Conservation (phyloP, 2,329 filamentous ascomycete genomes). For the Fusarium subtropicale region DNA sequence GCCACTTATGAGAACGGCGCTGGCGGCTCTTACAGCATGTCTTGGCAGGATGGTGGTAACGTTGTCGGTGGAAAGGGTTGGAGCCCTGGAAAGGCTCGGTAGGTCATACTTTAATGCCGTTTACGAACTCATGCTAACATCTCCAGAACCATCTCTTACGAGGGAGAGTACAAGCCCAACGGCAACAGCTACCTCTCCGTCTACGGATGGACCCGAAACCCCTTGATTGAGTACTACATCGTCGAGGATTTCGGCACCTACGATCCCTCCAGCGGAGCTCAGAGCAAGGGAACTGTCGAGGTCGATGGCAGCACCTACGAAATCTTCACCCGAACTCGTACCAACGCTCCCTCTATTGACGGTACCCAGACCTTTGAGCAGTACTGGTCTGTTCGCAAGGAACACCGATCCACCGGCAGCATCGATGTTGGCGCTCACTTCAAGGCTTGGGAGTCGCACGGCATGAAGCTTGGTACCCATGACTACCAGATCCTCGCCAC, state of each 20-base stretch:
- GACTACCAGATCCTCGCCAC: constrained; percentile 68
- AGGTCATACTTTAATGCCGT: constrained; percentile 45
- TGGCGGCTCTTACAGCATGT: constrained; percentile 57
- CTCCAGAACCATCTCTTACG: constrained; percentile 42
- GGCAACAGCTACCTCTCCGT: constrained; percentile 54
- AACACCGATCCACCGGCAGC: constrained; percentile 62
- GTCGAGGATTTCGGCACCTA: constrained; percentile 52
- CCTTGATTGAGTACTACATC: constrained; percentile 55
- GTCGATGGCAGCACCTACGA: constrained; percentile 56
- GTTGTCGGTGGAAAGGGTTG: constrained; percentile 47
- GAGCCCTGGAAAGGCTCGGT: constrained; percentile 50
- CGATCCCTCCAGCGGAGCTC: constrained; percentile 50
- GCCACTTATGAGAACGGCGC: constrained; percentile 60
- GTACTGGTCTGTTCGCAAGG: constrained; percentile 64
- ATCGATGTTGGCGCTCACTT: constrained; percentile 64
- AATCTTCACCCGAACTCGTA: constrained; percentile 51
- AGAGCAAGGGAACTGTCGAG: constrained; percentile 47
- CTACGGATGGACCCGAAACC: constrained; percentile 55
- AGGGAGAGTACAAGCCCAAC: constrained; percentile 51
- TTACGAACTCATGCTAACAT: background rate
- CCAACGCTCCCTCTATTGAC: constrained; percentile 60
- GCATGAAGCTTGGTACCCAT: constrained; percentile 60
- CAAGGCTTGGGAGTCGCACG: constrained; percentile 62
- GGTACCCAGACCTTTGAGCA: constrained; percentile 64
- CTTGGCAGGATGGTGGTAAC: constrained; percentile 54